These are phyloP conservation scores for Fusarium pilosicola DNA, from an alignment of 2,329 filamentous ascomycete genomes.

Conservation along the genomic window DNA sequence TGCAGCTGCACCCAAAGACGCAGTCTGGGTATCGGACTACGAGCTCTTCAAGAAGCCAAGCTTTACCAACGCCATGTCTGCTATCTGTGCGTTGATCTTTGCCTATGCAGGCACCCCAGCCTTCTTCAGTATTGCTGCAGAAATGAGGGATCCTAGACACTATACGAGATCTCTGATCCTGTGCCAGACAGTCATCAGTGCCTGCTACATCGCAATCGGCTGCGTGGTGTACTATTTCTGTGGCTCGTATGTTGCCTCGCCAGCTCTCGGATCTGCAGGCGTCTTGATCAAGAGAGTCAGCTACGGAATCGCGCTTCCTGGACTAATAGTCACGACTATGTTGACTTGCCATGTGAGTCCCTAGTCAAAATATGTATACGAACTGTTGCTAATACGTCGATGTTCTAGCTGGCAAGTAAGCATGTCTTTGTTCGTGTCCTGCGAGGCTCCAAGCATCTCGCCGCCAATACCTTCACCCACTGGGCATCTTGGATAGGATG, in stretches of 20 bases:
- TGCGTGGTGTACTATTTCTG: constrained; percentile 57
- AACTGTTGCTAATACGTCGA: background rate
- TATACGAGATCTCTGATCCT: constrained; percentile 36
- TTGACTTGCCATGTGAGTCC: constrained; percentile 36
- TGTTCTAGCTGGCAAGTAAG: constrained; percentile 1
- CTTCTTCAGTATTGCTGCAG: constrained; percentile 46
- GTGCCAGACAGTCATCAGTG: constrained; percentile 41
- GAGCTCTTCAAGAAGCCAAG: constrained; percentile 9
- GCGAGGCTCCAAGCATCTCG: constrained; percentile 44
- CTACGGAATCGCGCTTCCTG: constrained; percentile 50
- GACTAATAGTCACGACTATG: constrained; percentile 39
- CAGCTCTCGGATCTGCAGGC: constrained; percentile 57
- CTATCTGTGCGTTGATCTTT: constrained; percentile 48
- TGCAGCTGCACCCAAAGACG: constrained; percentile 14
- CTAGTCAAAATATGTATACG: no score
- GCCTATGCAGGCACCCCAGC: constrained; percentile 50
- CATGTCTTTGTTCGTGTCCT: constrained; percentile 21
- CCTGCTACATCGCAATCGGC: constrained; percentile 47
- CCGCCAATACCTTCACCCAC: constrained; percentile 40
- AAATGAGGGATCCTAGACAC: constrained; percentile 47
- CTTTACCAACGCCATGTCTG: constrained; percentile 35
- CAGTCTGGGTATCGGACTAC: constrained; percentile 19
- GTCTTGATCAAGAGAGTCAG: constrained; percentile 52
- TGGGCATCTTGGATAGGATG: constrained; percentile 47
- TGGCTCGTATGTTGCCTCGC: constrained; percentile 57